Evolutionary conservation across 257 asterid species (phyloP).

Genomic region (Coffea canephora): DNA sequence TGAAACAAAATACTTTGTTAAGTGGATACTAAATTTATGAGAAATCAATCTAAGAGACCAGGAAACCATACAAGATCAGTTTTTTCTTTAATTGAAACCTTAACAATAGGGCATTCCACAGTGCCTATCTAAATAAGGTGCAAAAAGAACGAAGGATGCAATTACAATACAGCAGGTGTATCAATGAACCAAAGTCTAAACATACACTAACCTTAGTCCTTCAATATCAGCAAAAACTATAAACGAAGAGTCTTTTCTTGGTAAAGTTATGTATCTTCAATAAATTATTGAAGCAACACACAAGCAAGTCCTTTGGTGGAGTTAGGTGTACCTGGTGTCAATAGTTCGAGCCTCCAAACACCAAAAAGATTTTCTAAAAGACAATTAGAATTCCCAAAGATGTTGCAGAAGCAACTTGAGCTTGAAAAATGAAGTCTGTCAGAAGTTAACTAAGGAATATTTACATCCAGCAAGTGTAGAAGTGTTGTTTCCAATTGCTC

Average conservation of each 20-base stretch:
- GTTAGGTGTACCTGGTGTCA: not conserved
- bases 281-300: constrained; percentile 5
- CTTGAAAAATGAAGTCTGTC: not conserved
- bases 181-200: not conserved
- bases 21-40: not conserved
- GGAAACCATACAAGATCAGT: constrained; percentile 2
- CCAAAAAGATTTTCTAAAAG: not conserved
- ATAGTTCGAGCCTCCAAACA: not conserved
- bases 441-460: not conserved
- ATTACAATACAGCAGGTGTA: not conserved
- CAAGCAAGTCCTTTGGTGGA: too few relatives aligned
- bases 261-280: not conserved
- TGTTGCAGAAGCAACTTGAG: not conserved
- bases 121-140: not conserved
- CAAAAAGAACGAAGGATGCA: not conserved
- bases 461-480: not conserved
- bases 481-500: not conserved
- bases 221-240: not conserved
- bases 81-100: not conserved
- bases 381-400: not conserved
- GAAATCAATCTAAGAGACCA: not conserved
- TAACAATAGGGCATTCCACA: not conserved
- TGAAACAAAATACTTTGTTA: not conserved
- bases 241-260: not conserved
- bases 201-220: not conserved